phyloP scores from a whole-genome alignment of 2,329 filamentous ascomycete species.

The Talaromyces sp. region DNA sequence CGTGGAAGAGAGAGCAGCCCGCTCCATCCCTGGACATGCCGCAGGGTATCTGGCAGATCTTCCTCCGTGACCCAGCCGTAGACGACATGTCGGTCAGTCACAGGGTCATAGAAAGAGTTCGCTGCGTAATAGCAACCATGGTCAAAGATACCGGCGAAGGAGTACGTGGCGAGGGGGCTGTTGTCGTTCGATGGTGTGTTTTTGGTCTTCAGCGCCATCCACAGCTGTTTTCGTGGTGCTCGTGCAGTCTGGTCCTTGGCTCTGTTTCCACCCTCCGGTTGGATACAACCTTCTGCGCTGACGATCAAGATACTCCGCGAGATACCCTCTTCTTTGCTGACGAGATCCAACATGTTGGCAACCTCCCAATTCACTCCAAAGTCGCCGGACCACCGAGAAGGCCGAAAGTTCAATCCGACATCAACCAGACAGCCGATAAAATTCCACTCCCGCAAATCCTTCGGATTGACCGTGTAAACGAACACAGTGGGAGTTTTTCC shows the following conservation, averaged over 20 bases:
- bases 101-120: slow-evolving; percentile 44
- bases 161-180: slow-evolving; percentile 25
- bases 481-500: slow-evolving; percentile 41
- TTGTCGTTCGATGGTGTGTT: not conserved
- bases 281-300: slow-evolving; percentile 40
- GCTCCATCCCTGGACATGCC: slow-evolving; percentile 45
- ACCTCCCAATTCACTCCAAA: slow-evolving; percentile 50
- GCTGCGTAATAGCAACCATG: slow-evolving; percentile 46
- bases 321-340: slow-evolving; percentile 18
- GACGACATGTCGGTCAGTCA: slow-evolving; percentile 35
- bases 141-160: slow-evolving; percentile 43
- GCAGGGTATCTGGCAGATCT: slow-evolving; percentile 38
- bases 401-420: slow-evolving; percentile 32
- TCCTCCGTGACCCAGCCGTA: slow-evolving; percentile 51
- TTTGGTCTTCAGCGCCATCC: slow-evolving; percentile 36
- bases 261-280: not conserved
- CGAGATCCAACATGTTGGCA: slow-evolving; percentile 41
- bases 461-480: slow-evolving; percentile 38
- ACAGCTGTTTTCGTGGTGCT: slow-evolving; percentile 33
- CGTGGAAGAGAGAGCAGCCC: slow-evolving; percentile 44
- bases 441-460: slow-evolving; percentile 39
- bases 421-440: slow-evolving; percentile 41
- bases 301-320: slow-evolving; percentile 40
- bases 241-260: slow-evolving; percentile 5
- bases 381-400: slow-evolving; percentile 45